Evolutionary conservation across 352 stramenopile genomes (phyloP).

Genomic region (Phytophthora brassicae): DNA sequence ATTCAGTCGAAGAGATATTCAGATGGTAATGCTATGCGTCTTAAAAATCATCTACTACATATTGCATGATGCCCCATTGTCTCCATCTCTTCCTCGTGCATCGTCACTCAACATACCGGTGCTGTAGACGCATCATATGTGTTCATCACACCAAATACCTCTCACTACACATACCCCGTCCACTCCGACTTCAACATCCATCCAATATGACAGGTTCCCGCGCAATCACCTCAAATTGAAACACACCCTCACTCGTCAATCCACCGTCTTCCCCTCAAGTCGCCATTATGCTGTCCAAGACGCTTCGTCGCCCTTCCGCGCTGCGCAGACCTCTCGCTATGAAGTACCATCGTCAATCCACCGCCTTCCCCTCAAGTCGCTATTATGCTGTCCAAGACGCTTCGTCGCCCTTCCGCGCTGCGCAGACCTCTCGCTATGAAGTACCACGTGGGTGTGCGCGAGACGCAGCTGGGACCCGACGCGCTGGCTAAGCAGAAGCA

Average conservation of each 20-base stretch:
- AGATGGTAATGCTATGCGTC: neutral
- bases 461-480: constrained; percentile 31
- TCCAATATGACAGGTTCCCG: neutral
- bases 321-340: neutral
- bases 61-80: neutral
- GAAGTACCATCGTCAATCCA: constrained; percentile 44
- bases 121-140: constrained; percentile 15
- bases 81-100: constrained; percentile 4
- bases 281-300: constrained; percentile 23
- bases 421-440: constrained; percentile 1
- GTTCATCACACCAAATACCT: constrained; percentile 12
- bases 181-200: constrained; percentile 10
- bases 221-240: constrained; percentile 12
- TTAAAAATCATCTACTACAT: no score
- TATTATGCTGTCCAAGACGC: constrained; percentile 25
- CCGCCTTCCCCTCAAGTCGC: constrained; percentile 6
- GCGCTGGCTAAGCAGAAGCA: constrained; percentile 48
- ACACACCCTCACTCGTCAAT: constrained; percentile 3
- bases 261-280: neutral
- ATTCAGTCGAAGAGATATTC: neutral
- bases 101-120: constrained; percentile 21
- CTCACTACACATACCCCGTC: neutral
- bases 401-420: constrained; percentile 9
- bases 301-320: constrained; percentile 8
- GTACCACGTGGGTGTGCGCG: constrained; percentile 55